Conservation (phyloP, 805 yeast species). For the Lipomyces lipofer region DNA sequence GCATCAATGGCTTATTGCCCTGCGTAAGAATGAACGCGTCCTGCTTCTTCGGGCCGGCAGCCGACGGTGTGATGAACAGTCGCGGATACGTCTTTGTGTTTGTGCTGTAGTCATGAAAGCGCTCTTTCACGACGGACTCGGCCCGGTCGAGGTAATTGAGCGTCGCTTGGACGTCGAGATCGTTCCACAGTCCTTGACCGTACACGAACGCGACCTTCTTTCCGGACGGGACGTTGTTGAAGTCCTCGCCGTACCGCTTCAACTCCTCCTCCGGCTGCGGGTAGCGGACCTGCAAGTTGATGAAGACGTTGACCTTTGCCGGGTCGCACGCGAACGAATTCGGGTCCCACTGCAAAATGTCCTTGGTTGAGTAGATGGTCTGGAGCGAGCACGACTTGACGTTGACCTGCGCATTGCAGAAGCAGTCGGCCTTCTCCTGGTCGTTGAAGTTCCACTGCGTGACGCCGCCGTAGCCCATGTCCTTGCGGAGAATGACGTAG, state of each 20-base stretch:
- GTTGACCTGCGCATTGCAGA: constrained; percentile 31
- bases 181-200: constrained; percentile 33
- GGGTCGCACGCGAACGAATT: constrained; percentile 30
- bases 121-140: constrained; percentile 17
- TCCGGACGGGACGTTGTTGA: constrained; percentile 16
- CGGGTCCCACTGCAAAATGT: constrained; percentile 29
- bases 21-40: constrained; percentile 28
- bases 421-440: constrained; percentile 30
- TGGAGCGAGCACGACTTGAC: constrained; percentile 29
- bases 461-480: constrained; percentile 31
- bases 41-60: constrained; percentile 28
- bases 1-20: constrained; percentile 31
- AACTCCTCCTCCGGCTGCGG: constrained; percentile 30
- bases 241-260: constrained; percentile 17
- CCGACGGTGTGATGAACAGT: constrained; percentile 28
- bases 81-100: constrained; percentile 20
- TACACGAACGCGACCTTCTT: constrained; percentile 26
- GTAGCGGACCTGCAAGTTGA: constrained; percentile 25
- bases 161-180: constrained; percentile 30
- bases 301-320: constrained; percentile 24
- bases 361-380: constrained; percentile 24
- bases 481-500: constrained; percentile 26
- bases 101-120: constrained; percentile 12
- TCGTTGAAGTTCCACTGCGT: constrained; percentile 31
- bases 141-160: constrained; percentile 26